A percentile compares a stretch with the other conserved stretches of the same genome.
Evolutionary conservation across 2,329 filamentous ascomycete species (phyloP).

Genomic region (Ampelomyces quisqualis): DNA sequence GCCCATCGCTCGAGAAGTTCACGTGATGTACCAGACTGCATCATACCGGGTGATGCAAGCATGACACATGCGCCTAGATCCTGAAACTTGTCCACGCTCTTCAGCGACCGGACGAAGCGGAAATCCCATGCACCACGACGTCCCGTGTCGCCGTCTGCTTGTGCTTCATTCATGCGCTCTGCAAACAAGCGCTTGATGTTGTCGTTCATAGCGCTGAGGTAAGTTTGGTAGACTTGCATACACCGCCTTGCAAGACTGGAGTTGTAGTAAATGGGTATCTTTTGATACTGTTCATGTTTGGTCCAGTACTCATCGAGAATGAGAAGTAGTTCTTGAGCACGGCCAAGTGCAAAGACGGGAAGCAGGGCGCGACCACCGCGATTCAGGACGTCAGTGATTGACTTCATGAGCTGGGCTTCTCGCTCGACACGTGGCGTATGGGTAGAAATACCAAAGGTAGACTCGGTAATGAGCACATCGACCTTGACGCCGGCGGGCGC

Average conservation of each 20-base stretch:
- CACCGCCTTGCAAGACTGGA: constrained; percentile 93
- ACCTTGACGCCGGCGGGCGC: constrained; percentile 88
- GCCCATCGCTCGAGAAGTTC: constrained; percentile 95
- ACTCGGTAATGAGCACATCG: constrained; percentile 95
- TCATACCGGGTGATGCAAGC: constrained; percentile 96
- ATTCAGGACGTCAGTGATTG: constrained; percentile 86
- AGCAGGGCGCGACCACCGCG: constrained; percentile 89
- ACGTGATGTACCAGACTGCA: constrained; percentile 92
- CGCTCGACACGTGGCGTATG: constrained; percentile 88
- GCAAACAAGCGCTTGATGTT: constrained; percentile 96
- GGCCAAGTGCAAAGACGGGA: constrained; percentile 90
- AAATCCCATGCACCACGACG: constrained; percentile 95
- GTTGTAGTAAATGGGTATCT: constrained; percentile 94
- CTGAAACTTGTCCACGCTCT: constrained; percentile 92
- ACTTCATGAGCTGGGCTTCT: constrained; percentile 92
- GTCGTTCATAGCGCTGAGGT: constrained; percentile 98
- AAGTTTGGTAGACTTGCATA: constrained; percentile 98
- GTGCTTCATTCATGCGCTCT: constrained; percentile 87
- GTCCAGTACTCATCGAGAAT: constrained; percentile 98
- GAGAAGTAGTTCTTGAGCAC: constrained; percentile 89
- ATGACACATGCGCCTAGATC: constrained; percentile 95
- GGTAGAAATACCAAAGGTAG: constrained; percentile 92
- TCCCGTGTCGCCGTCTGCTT: constrained; percentile 71
- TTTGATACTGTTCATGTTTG: constrained; percentile 83
- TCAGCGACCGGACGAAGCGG: constrained; percentile 86